Conservation (phyloP, 2,329 filamentous ascomycete species). For the Berkeleyomyces basicola region DNA sequence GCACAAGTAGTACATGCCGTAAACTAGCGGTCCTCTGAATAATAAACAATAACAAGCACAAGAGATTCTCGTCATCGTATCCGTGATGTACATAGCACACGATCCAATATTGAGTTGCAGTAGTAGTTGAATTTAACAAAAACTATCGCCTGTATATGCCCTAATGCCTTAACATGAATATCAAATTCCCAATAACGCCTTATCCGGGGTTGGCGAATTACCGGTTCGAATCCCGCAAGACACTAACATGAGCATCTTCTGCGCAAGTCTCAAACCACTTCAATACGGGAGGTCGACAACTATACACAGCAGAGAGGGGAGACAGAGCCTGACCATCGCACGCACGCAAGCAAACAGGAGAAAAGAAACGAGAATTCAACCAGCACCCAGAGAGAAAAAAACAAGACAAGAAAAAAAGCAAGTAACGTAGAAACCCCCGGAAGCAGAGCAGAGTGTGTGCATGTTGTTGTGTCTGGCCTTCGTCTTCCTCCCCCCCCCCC, state of each 20-base stretch:
- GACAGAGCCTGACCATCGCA: not conserved
- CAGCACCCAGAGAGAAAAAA: not conserved
- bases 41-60: not conserved
- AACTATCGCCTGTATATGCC: constrained; percentile 13
- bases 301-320: not conserved
- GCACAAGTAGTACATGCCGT: not conserved
- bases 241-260: not conserved
- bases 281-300: not conserved
- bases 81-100: not conserved
- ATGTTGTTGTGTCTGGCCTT: too few species aligned
- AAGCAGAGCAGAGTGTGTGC: not conserved
- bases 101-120: constrained; percentile 4
- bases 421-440: not conserved
- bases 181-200: constrained; percentile 13
- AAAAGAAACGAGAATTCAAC: not conserved
- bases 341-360: not conserved
- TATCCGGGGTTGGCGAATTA: constrained; percentile 2
- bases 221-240: not conserved
- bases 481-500: too few species aligned
- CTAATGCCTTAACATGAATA: constrained; percentile 13
- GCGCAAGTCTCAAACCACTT: not conserved
- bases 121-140: constrained; percentile 11
- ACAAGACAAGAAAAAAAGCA: not conserved
- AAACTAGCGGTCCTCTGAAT: not conserved
- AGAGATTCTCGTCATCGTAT: not conserved